Base-by-base conservation (phyloP, 2,329 filamentous ascomycete species). In the Podosphaera aphanis region DNA sequence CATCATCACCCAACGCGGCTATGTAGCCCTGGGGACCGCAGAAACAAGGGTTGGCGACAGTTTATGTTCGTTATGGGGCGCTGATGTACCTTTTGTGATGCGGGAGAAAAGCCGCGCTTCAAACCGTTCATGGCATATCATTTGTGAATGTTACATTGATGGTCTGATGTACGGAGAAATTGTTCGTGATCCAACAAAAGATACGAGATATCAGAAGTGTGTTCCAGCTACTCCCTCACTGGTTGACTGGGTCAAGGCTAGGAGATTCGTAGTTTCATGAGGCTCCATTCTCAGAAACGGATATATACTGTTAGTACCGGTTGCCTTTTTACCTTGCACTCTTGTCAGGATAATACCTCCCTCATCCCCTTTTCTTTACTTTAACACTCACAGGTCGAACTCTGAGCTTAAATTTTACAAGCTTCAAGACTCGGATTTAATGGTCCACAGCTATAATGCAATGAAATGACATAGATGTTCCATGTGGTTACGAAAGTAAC, bases 81-180 rank as follows among this genome's bases (percentile, higher is more conserved):
- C 43, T 18, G 40, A 42, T 20, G 38, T 48, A 23, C 47, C 43
- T 5, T 45, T 33, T 38, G 11, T 45, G 15, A 31, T 48, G 16
- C 36, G 47, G n/a, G 25, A 46, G 37, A 45, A 45, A 21, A 39
- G 20, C 8, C 19, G 11, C n/a, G 18, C 37, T 19, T 10, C 37
- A 39, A 16, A 39, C 20, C 4, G 10, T 23, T 8, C 37, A 13
- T 46, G 39, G 38, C 19, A 39, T 16, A 42, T 47, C 31, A 27
- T 47, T 18, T 42, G 41, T 44, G 46, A 47, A 35, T 37, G 40
- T 37, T 47, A 47, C 23, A 42, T 47, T 15, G 29, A 47, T 44
- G 46, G 46, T 31, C 25, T 47, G 19, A 47, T 47, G 46, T 10
- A 65, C 31, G 46, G 46, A 44, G 41, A 39, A 15, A 19, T 39